Conservation (phyloP, 371 early-diverging fungal genomes). For the Coemansia sp. region DNA sequence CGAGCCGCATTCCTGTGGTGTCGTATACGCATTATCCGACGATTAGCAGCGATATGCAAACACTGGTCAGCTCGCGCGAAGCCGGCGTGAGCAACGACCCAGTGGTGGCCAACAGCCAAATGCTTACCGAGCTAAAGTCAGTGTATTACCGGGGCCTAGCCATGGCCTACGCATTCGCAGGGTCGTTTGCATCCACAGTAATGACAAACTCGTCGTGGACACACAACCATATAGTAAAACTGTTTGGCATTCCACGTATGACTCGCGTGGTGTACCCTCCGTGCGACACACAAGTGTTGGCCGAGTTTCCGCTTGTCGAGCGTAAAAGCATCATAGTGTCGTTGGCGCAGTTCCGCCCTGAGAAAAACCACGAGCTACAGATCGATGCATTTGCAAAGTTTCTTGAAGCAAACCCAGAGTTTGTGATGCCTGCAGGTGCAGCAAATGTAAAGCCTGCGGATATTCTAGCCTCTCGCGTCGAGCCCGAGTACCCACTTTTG, state of each 20-base stretch:
- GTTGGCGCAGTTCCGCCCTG: slow-evolving; percentile 94
- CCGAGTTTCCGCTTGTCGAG: slow-evolving; percentile 52
- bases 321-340: slow-evolving; percentile 71
- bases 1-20: slow-evolving; percentile 62
- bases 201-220: slow-evolving; percentile 97
- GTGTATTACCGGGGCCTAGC: slow-evolving; percentile 82
- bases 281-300: slow-evolving; percentile 77
- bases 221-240: slow-evolving; percentile 69
- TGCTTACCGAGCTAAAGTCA: slow-evolving; percentile 69
- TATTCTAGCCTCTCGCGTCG: neutral
- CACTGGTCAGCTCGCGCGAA: slow-evolving; percentile 69
- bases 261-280: slow-evolving; percentile 88
- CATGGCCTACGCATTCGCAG: slow-evolving; percentile 71
- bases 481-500: slow-evolving; percentile 20
- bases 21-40: slow-evolving; percentile 96
- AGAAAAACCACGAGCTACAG: slow-evolving; percentile 89
- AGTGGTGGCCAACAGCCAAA: slow-evolving; percentile 56
- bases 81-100: slow-evolving; percentile 67
- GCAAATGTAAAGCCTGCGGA: neutral
- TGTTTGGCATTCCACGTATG: slow-evolving; percentile 43
- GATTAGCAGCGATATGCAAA: slow-evolving; percentile 94
- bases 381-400: slow-evolving; percentile 66
- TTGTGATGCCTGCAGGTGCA: slow-evolving; percentile 14
- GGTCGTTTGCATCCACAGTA: slow-evolving; percentile 74
- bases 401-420: slow-evolving; percentile 59